phyloP scores from a whole-genome alignment of 1,284 basidiomycete genomes.

The Sporisorium scitamineum region DNA sequence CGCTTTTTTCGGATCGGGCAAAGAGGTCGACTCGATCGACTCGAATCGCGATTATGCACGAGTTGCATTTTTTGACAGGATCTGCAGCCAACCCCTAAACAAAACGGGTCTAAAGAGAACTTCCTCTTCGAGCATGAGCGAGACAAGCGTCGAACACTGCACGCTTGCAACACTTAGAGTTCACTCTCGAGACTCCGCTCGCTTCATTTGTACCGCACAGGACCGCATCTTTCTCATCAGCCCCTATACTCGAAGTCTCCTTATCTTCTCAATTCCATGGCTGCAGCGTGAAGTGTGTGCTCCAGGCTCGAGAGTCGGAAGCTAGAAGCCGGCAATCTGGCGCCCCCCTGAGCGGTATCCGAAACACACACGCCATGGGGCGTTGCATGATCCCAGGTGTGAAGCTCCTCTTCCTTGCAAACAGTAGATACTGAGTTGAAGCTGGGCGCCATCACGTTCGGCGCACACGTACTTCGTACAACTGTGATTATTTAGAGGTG shows the following conservation, averaged over 20 bases:
- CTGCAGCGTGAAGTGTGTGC: not conserved
- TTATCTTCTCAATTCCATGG: not conserved
- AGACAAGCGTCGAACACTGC: constrained; percentile 1
- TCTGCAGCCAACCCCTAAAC: constrained; percentile 22
- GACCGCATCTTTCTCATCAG: constrained; percentile 1
- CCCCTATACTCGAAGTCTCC: not conserved
- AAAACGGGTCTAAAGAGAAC: not conserved
- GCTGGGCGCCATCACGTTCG: not conserved
- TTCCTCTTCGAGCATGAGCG: constrained; percentile 5
- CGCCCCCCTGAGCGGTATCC: not conserved
- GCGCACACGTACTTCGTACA: no score
- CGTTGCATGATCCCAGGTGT: no score
- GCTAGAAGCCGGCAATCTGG: no score
- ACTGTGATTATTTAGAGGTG: no score
- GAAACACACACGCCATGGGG: not conserved
- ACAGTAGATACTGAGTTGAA: not conserved
- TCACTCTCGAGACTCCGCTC: constrained; percentile 1
- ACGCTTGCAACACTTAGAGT: constrained; percentile 6
- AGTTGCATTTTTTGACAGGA: constrained; percentile 27
- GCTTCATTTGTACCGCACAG: not conserved
- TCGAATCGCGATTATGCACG: constrained; percentile 31
- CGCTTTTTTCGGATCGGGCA: not conserved
- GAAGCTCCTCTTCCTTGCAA: not conserved
- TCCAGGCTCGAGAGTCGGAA: not conserved
- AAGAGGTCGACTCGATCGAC: not conserved